A percentile compares a stretch with the other conserved stretches of the same genome.
These are phyloP conservation scores for Starmerella apicola DNA, from an alignment of 805 yeast genomes.

Conservation along the genomic window DNA sequence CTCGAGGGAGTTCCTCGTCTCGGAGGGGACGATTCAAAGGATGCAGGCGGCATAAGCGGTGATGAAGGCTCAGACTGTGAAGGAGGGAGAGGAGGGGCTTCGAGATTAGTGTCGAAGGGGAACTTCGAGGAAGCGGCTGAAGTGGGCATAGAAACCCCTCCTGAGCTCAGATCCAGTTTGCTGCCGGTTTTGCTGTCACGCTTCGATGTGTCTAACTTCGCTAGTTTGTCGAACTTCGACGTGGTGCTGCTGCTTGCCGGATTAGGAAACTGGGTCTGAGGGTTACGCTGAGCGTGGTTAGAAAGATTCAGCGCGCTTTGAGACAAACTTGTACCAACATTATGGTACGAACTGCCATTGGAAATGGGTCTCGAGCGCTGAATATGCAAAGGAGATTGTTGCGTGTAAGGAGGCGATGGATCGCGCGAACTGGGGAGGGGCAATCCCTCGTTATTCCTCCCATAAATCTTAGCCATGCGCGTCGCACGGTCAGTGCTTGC, in stretches of 20 bases:
- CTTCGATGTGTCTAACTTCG: too few relatives aligned
- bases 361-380: too few relatives aligned
- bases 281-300: neutral
- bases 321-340: too few relatives aligned
- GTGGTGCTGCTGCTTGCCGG: neutral
- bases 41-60: neutral
- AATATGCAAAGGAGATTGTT: too few relatives aligned
- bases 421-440: too few relatives aligned
- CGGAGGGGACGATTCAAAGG: neutral
- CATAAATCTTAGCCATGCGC: neutral
- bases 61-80: neutral
- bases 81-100: neutral
- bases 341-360: too few relatives aligned
- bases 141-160: neutral
- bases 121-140: neutral
- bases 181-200: too few relatives aligned
- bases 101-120: too few relatives aligned
- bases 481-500: too few relatives aligned
- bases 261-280: neutral
- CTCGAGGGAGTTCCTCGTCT: neutral
- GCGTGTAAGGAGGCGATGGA: too few relatives aligned
- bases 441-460: too few relatives aligned
- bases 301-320: neutral
- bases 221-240: neutral
- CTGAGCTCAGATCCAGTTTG: neutral